Evolutionary conservation across 768 basidiomycete species (phyloP).

Genomic region (Termitomyces titanicus): DNA sequence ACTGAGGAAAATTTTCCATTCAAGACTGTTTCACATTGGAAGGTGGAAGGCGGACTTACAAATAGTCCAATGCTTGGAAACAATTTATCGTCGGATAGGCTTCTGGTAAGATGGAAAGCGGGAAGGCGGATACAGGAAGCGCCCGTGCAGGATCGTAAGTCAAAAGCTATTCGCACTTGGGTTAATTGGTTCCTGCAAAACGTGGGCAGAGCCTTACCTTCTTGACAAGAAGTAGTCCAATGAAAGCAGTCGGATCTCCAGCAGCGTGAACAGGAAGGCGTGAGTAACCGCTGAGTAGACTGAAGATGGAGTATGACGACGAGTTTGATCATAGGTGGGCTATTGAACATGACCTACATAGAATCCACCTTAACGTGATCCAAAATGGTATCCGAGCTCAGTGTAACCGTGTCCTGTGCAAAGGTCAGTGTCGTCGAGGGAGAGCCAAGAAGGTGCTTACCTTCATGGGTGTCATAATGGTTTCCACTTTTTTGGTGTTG

Average conservation of each 20-base stretch:
- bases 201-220: slow-evolving; percentile 41
- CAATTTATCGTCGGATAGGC: slow-evolving; percentile 86
- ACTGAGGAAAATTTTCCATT: slow-evolving; percentile 31
- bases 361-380: slow-evolving; percentile 77
- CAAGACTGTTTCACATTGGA: neutral
- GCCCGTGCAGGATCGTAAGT: slow-evolving; percentile 83
- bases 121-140: slow-evolving; percentile 70
- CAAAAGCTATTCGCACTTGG: slow-evolving; percentile 53
- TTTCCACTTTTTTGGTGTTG: slow-evolving; percentile 69
- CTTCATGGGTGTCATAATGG: slow-evolving; percentile 80
- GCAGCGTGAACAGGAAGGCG: slow-evolving; percentile 87
- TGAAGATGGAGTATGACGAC: slow-evolving; percentile 20
- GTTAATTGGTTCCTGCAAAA: slow-evolving; percentile 2
- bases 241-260: slow-evolving; percentile 62
- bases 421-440: neutral
- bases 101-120: slow-evolving; percentile 84
- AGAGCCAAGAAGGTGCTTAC: slow-evolving; percentile 29
- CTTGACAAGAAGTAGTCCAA: slow-evolving; percentile 82
- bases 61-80: slow-evolving; percentile 93
- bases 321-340: neutral
- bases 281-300: slow-evolving; percentile 81
- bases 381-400: slow-evolving; percentile 73
- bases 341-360: slow-evolving; percentile 39
- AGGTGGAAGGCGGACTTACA: slow-evolving; percentile 40
- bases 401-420: slow-evolving; percentile 72